These are phyloP conservation scores for Phlyctochytrium planicorne DNA, from an alignment of 192 early-diverging fungal genomes.

Conservation along the genomic window DNA sequence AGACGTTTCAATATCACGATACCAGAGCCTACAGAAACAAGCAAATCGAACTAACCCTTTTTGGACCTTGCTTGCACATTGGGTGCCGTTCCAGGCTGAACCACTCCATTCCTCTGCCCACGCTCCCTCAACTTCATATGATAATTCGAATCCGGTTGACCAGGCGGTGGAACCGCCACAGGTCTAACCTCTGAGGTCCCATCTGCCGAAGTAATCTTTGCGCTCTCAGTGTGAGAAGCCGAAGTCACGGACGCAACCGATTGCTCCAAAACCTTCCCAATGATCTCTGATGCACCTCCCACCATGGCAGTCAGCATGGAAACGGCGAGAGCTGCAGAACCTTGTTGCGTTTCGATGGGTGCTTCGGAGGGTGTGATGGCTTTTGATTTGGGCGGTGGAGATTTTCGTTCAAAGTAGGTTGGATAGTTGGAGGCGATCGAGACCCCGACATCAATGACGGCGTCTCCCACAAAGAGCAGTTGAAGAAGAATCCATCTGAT, in stretches of 20 bases:
- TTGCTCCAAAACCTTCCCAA: not conserved
- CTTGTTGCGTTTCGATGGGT: not conserved
- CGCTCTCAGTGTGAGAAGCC: not conserved
- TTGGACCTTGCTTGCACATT: not conserved
- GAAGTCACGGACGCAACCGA: not conserved
- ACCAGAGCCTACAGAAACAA: too few species aligned
- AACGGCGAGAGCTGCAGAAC: not conserved
- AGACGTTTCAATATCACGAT: too few species aligned
- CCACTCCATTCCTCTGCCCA: not conserved
- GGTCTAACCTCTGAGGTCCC: not conserved
- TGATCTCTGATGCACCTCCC: not conserved
- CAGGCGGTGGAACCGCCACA: not conserved
- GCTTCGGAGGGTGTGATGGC: not conserved
- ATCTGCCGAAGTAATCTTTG: not conserved
- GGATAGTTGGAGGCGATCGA: slow-evolving; percentile 13
- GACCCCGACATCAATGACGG: slow-evolving; percentile 18
- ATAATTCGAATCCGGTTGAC: not conserved
- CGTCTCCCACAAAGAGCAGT: slow-evolving; percentile 26
- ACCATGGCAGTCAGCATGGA: not conserved
- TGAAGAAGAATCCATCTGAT: slow-evolving; percentile 27
- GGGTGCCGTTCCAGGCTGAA: not conserved
- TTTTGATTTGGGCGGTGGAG: not conserved
- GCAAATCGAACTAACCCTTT: too few species aligned
- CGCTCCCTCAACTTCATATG: slow-evolving; percentile 2
- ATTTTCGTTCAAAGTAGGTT: slow-evolving; percentile 1